A percentile compares a stretch with the other conserved stretches of the same genome.
These are phyloP conservation scores for Byssothecium circinans DNA, from an alignment of 2,329 filamentous ascomycete species.

Conservation along the genomic window DNA sequence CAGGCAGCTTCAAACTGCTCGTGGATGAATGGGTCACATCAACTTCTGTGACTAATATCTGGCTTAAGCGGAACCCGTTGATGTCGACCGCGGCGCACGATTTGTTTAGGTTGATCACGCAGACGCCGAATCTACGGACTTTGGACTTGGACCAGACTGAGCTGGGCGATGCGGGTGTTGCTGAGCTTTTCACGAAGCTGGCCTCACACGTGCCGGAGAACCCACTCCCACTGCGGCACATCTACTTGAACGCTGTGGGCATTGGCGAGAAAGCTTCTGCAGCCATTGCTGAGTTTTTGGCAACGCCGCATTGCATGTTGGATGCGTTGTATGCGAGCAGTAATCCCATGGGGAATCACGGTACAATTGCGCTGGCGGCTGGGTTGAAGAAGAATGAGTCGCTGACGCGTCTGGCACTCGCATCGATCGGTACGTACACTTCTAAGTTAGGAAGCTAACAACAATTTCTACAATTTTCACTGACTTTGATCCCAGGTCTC, in stretches of 20 bases:
- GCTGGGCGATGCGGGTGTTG: slow-evolving; percentile 52
- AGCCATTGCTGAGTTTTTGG: slow-evolving; percentile 31
- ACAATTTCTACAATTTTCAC: too few species aligned
- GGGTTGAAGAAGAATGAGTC: slow-evolving; percentile 25
- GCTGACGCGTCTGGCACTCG: slow-evolving; percentile 39
- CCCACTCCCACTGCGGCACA: slow-evolving; percentile 25
- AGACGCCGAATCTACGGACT: slow-evolving; percentile 50
- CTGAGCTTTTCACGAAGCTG: slow-evolving; percentile 48
- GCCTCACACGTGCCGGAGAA: slow-evolving; percentile 32
- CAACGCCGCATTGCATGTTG: slow-evolving; percentile 26
- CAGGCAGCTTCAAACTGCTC: slow-evolving; percentile 45
- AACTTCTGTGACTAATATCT: slow-evolving; percentile 52
- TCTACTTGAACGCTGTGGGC: slow-evolving; percentile 40
- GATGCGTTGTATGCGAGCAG: slow-evolving; percentile 36
- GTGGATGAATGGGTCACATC: slow-evolving; percentile 52
- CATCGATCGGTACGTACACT: slow-evolving; percentile 51
- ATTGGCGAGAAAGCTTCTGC: slow-evolving; percentile 24
- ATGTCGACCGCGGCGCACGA: slow-evolving; percentile 44
- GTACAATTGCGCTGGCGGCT: slow-evolving; percentile 21
- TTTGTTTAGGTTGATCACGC: slow-evolving; percentile 50
- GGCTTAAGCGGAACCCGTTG: slow-evolving; percentile 59
- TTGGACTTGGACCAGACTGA: slow-evolving; percentile 59
- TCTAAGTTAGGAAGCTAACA: too few species aligned
- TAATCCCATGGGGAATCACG: slow-evolving; percentile 37
- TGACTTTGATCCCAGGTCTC: too few species aligned